Evolutionary conservation across 306 rosid genomes (phyloP).

Genomic region (Quercus wislizeni): DNA sequence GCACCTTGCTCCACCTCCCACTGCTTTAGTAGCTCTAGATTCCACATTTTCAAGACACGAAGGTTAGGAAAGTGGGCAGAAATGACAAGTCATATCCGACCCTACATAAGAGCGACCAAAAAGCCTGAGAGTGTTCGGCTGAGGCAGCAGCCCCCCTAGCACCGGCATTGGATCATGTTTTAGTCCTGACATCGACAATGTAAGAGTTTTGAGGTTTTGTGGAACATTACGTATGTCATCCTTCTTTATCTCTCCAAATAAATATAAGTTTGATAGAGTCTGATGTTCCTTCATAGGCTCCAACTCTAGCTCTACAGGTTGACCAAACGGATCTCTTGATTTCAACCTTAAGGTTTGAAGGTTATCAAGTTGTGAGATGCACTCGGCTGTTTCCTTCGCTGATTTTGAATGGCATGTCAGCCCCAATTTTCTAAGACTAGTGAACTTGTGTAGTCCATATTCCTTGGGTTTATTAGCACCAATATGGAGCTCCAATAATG

Average conservation of each 20-base stretch:
- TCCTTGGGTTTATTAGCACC: not conserved
- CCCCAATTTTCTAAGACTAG: not conserved
- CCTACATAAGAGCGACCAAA: not conserved
- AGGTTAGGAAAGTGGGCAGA: not conserved
- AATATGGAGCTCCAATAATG: not conserved
- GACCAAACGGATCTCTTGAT: not conserved
- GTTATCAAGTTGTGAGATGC: rapidly evolving
- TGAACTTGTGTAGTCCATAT: not conserved
- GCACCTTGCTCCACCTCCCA: not conserved
- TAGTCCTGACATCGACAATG: not conserved
- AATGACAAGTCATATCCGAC: not conserved
- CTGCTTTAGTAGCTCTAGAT: not conserved
- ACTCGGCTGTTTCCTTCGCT: rapidly evolving
- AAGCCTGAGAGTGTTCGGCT: not conserved
- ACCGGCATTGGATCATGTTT: not conserved
- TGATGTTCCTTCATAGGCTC: not conserved
- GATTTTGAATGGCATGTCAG: not conserved
- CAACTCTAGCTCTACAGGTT: not conserved
- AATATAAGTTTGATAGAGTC: not conserved
- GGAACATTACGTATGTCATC: rapidly evolving
- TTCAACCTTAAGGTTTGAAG: not conserved
- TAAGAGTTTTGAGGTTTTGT: not conserved
- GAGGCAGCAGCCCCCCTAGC: not conserved
- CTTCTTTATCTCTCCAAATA: not conserved
- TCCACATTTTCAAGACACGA: not conserved